A percentile compares a stretch with the other conserved stretches of the same genome.
Conservation (phyloP, 345 rosid genomes). For the Gossypium sturtianum region DNA sequence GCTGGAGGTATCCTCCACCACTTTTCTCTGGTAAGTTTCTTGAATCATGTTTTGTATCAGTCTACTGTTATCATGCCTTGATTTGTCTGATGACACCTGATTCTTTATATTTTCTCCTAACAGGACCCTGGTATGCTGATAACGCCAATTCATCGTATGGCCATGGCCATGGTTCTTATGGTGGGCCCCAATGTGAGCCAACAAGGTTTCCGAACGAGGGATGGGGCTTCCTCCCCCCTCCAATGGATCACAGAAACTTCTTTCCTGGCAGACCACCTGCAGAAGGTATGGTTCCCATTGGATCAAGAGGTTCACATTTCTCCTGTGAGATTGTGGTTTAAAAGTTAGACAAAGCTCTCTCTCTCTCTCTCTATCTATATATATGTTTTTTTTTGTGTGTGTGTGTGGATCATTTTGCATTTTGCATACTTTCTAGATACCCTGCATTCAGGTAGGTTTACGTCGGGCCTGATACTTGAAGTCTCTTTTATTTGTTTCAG, state of each 20-base stretch:
- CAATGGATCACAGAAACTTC: slow-evolving; percentile 52
- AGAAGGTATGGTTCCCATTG: slow-evolving; percentile 52
- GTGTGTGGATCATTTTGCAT: not conserved
- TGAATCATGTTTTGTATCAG: not conserved
- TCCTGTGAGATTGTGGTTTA: not conserved
- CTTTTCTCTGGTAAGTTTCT: slow-evolving; percentile 50
- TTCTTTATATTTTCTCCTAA: not conserved
- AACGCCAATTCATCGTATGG: slow-evolving; percentile 39
- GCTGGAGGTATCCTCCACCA: slow-evolving; percentile 60
- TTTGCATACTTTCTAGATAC: not conserved
- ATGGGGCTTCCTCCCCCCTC: slow-evolving; percentile 60
- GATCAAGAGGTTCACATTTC: slow-evolving; percentile 35
- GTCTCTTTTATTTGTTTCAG: slow-evolving; percentile 27
- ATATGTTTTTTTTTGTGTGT: too few relatives aligned
- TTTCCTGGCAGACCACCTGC: slow-evolving; percentile 49
- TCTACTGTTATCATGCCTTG: not conserved
- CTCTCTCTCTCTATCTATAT: too few relatives aligned
- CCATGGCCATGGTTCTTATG: slow-evolving; percentile 45
- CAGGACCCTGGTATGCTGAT: slow-evolving; percentile 59
- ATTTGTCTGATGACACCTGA: slow-evolving; percentile 4
- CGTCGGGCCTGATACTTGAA: not conserved
- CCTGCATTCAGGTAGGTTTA: not conserved
- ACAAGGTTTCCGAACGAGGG: slow-evolving; percentile 49
- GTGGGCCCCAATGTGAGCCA: slow-evolving; percentile 52
- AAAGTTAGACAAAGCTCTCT: not conserved